Base-by-base conservation (phyloP, 192 early-diverging fungal species). In the Rhizophlyctis rosea region DNA sequence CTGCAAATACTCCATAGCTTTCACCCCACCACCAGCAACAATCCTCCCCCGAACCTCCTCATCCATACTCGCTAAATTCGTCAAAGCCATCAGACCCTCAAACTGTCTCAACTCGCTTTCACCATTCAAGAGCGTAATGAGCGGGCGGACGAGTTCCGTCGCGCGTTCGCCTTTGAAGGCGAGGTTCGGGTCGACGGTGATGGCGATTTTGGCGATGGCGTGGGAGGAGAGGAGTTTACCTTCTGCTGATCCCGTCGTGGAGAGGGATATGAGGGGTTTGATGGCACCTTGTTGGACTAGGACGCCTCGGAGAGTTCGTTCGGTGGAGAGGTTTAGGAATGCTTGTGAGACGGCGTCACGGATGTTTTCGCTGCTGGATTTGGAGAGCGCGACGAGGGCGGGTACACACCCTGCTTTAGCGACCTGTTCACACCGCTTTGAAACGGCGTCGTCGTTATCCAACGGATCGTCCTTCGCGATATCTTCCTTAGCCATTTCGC, bases 61-160 rank as follows among this genome's bases (percentile, higher is more conserved):
- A 18, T 88, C 73, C 55, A 86, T 78, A 47, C 89, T 88, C 3
- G 88, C 89, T 0, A 98, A 78, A 64, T 98, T 98, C 0, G 96
- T 98, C 28, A 98, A 72, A 0, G 92, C 96, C 86, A 98, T 86
- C 47, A 96, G 74, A 3, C 84, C 88, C 72, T 98, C 96, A 62
- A 98, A 98, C 54, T 87, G 84, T 34, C 84, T 76, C 28, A 98
- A 70, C 32, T 68, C 57, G 25, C 78, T 71, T 2, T 84, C 79
- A 47, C 76, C 72, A 47, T 85, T 76, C 35, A 84, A 79, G 29
- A 93, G 74, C 39, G 65, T 57, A 9, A 90, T 64, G 0, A 93
- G 74, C 0, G 91, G 91, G 18, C 87, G 79, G 30, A 94, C 83
- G 3, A 96, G 68, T 60, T 90, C 87, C 0, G 80, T 71, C 18